Evolutionary conservation across 179 eudicot genomes (phyloP), one percentile per base, ranked within the genome.

Genomic region (Spinacia oleracea): DNA sequence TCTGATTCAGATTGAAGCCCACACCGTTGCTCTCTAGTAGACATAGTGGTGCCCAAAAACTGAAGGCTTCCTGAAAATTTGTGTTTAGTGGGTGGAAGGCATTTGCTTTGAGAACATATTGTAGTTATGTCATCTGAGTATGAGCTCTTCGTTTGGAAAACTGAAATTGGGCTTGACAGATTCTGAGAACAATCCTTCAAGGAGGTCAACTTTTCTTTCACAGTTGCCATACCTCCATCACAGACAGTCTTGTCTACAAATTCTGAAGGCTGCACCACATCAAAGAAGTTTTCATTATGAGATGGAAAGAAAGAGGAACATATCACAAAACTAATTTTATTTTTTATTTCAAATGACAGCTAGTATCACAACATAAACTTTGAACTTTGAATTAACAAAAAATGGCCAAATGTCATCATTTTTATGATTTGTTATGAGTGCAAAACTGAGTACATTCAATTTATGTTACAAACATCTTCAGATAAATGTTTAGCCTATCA

Each of bases 161-260:
- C 92, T 16, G 91, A 89, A 67, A 86, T 81, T 4, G 96, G 93
- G 74, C 93, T 91, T 15, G 86, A 83, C 55, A 83, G 87, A 46
- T 81, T 78, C 27, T 72, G 77, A 16, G 81, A 66, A 8, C 79
- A 59, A 74, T 78, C 85, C 45, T 88, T 84, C 45, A 64, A 66
- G 60, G 53, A 32, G 43, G 81, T 68, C 48, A 72, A 7, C 65
- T 69, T 83, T 14, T 82, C 86, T 58, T 90, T 85, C 69, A 75
- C 72, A 23, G 86, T 27, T 31, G 86, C 79, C 83, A 85, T 65
- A 42, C 91, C 81, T 20, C 84, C 88, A 48, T 83, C 86, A 16
- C 87, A 85, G 78, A 91, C 84, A 7, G 94, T 85, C 76, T 86
- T 88, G 74, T 86, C 87, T 78, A 87, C 87, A 79, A 77, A 81